Base-by-base conservation (phyloP, 2,329 filamentous ascomycete genomes). In the Ascochyta fabae region DNA sequence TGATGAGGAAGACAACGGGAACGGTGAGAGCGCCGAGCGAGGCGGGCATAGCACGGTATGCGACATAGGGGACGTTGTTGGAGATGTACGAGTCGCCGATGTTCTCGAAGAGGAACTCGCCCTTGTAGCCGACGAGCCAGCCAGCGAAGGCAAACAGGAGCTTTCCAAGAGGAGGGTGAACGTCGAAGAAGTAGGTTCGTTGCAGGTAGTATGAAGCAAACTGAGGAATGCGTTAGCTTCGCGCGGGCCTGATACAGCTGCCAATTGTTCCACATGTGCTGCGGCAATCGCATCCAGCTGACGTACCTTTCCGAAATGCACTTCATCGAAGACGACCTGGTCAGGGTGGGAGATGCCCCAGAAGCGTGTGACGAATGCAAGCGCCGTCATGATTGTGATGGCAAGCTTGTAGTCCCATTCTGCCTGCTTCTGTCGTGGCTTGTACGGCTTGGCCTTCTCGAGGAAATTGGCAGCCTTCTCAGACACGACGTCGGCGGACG, bases 101-200 rank as follows among this genome's bases (percentile, higher is more conserved):
- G 81, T 98, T 99, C 68, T 99, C 95, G 78, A 99, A 99, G 74
- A 96, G 87, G 80, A 98, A 99, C 74, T 93, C 88, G 66, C 95
- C 95, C 80, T 98, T 91, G 77, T 96, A 99, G 71, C 95, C 95
- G 48, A 98, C 91, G 50, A 98, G 85, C 95, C 95, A 99, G 75
- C 95, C 95, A 80, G 96, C 92, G 63, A 97, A 86, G 66, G 93
- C 95, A 75, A 98, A 98, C 46, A 99, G 88, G 58, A 99, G 92
- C 83, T 99, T 99, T 78, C 91, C 95, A 69, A 99, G 96, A 15
- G 95, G 95, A 66, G 95, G 95, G 77, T 99, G 95, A 51, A 99
- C 95, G 81, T 99, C 95, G 87, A 99, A 99, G 84, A 99, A 99
- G 82, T 98, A 99, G 60, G 92, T 97, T 70, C 92, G 89, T 80